These are phyloP conservation scores for Suillus subaureus DNA, from an alignment of 768 basidiomycete genomes.

Conservation along the genomic window DNA sequence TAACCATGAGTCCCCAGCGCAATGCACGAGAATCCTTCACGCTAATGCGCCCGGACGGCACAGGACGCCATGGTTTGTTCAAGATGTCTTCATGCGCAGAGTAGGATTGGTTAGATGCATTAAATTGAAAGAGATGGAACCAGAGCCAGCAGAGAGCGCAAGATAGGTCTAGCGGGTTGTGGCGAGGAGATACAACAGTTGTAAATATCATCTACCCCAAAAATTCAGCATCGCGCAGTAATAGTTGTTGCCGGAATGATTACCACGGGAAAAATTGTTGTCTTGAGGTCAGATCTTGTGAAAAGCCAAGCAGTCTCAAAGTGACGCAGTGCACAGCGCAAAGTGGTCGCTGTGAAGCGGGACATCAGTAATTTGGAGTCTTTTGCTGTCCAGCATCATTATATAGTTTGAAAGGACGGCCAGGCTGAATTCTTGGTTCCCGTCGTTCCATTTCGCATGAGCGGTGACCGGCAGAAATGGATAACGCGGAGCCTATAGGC, in stretches of 20 bases:
- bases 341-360: neutral
- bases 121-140: constrained; percentile 35
- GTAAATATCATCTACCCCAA: constrained; percentile 16
- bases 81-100: constrained; percentile 31
- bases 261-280: constrained; percentile 38
- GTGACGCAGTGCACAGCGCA: constrained; percentile 8
- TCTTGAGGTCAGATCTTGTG: constrained; percentile 37
- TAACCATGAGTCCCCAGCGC: constrained; percentile 34
- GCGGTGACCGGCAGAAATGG: neutral
- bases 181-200: constrained; percentile 8
- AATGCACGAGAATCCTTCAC: constrained; percentile 21
- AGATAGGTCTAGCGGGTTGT: neutral
- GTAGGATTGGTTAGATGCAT: constrained; percentile 35
- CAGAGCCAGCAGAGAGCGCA: constrained; percentile 28
- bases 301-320: constrained; percentile 35
- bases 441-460: neutral
- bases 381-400: neutral
- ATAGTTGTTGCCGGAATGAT: neutral
- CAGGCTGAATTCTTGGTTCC: neutral
- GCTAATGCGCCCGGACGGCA: constrained; percentile 38
- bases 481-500: neutral
- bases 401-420: neutral
- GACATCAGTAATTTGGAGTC: neutral
- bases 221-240: neutral
- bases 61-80: constrained; percentile 40